Conservation (phyloP, 1,284 basidiomycete genomes). For the Amylostereum areolatum region DNA sequence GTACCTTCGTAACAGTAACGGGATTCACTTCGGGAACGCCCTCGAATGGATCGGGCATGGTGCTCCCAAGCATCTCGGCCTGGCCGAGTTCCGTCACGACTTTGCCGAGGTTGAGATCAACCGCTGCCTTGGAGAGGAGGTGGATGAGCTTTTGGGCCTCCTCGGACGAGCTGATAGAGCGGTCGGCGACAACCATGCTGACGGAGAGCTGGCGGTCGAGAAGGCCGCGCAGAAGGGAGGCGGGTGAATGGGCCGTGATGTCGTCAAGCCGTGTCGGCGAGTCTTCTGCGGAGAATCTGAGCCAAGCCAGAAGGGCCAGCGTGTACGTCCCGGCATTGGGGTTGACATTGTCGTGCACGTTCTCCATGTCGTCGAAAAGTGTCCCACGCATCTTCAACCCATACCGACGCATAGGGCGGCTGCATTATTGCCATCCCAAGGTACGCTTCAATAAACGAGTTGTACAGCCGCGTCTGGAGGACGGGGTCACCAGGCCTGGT, state of each 20-base stretch:
- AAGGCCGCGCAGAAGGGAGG: conserved; percentile 40
- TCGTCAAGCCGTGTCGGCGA: conserved; percentile 14
- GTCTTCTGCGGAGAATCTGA: conserved; percentile 37
- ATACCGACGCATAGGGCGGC: conserved; percentile 32
- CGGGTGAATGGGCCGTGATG: conserved; percentile 24
- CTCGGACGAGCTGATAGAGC: conserved; percentile 45
- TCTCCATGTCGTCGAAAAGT: conserved; percentile 50
- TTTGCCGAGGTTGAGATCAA: conserved; percentile 42
- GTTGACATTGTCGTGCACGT: conserved; percentile 36
- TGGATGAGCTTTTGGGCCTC: conserved; percentile 52
- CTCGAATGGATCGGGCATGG: conserved; percentile 36
- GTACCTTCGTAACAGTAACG: conserved; percentile 32
- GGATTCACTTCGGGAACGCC: conserved; percentile 55
- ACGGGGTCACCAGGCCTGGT: conserved; percentile 23
- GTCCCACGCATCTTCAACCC: conserved; percentile 54
- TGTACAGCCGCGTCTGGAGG: conserved; percentile 38
- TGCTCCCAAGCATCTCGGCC: conserved; percentile 38
- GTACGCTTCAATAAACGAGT: conserved; percentile 58
- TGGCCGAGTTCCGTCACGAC: conserved; percentile 55
- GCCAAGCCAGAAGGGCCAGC: conserved; percentile 53
- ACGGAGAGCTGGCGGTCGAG: conserved; percentile 45
- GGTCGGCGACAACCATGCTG: conserved; percentile 50
- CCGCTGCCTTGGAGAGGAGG: conserved; percentile 52
- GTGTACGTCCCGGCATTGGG: conserved; percentile 63
- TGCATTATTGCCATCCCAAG: conserved; percentile 52